Base-by-base conservation (phyloP, 495 filamentous ascomycete genomes). In the Daldinia bambusicola region DNA sequence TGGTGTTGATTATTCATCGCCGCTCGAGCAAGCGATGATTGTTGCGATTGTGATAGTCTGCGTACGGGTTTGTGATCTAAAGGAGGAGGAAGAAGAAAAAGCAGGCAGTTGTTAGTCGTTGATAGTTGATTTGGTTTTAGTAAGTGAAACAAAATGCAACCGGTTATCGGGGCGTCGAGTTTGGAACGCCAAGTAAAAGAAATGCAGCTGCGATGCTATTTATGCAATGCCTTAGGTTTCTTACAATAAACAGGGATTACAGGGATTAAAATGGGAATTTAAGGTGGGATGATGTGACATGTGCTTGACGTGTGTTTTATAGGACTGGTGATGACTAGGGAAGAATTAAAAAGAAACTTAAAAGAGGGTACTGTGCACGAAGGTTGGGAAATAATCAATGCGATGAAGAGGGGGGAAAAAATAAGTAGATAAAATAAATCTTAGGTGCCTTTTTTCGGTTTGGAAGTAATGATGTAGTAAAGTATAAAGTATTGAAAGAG, bases 1-100 rank as follows among this genome's bases (percentile, higher is more conserved):
- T 78, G 80, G 72, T 81, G 70, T 56, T 78, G 80, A 75, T 81
- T 80, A 73, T 70, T 84, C 83, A 87, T 87, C 68, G 81, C 83
- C 74, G 81, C 75, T 78, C 81, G 84, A 52, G 84, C 83, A 70
- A 87, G 79, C 38, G 79, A 79, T 32, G 78, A 79, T 66, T 83
- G 80, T 66, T 81, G 79, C 20, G 76, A 72, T 61, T 81, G 79
- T 7, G 77, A 73, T 60, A 77, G 80, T 62, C 70, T 76, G 31
- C 78, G 76, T 32, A 69, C 74, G 36, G 70, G 70, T 72, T 69
- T 72, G 70, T 61, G 61, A 53, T 72, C 70, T 72, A 66, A 55
- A 60, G 36, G 32, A 36, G 26, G 40, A 68, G 43, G 50, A 66
- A 53, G 41, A 59, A 20, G 59, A 26, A 26, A 26, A 26, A 26